Conservation (phyloP, 176 grass and related monocot genomes). For the Oryza brachyantha region DNA sequence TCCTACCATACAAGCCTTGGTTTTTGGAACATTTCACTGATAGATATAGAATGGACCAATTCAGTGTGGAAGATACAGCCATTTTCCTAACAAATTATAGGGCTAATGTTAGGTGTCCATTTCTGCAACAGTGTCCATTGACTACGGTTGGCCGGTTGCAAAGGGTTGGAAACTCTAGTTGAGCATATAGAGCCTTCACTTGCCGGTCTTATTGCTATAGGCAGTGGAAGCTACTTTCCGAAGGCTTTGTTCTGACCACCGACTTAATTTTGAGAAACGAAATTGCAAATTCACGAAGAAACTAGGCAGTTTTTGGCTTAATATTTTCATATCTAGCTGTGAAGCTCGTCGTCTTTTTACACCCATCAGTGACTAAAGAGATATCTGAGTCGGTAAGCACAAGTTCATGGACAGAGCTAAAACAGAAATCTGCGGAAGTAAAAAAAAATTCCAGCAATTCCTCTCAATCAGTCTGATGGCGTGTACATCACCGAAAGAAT, state of each 20-base stretch:
- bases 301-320: not conserved
- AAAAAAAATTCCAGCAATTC: not conserved
- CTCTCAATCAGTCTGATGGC: not conserved
- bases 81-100: not conserved
- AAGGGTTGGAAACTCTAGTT: slow-evolving; percentile 14
- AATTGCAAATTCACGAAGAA: not conserved
- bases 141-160: slow-evolving; percentile 12
- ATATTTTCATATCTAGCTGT: not conserved
- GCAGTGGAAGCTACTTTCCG: not conserved
- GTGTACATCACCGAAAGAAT: slow-evolving; percentile 41
- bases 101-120: not conserved
- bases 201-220: not conserved
- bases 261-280: not conserved
- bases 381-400: not conserved
- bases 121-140: slow-evolving; percentile 1
- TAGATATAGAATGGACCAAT: not conserved
- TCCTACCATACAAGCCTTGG: not conserved
- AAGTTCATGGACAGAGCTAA: not conserved
- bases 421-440: not conserved
- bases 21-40: not conserved
- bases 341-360: not conserved
- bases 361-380: not conserved
- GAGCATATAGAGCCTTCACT: slow-evolving; percentile 29
- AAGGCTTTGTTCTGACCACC: not conserved
- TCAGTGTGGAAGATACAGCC: not conserved